Base-by-base conservation (phyloP, 805 yeast genomes). In the Danielia oregonensis region DNA sequence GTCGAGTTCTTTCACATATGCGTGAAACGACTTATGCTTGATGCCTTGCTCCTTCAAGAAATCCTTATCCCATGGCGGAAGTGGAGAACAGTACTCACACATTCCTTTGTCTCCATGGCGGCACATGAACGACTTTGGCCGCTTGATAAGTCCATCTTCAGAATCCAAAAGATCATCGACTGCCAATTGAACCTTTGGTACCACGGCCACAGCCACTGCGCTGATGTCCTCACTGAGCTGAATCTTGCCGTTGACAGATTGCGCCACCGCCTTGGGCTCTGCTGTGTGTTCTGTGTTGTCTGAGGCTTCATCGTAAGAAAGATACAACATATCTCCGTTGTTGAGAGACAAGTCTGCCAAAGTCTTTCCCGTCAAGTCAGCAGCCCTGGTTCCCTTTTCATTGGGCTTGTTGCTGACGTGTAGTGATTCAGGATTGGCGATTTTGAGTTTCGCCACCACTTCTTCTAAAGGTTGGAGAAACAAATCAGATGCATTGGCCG, bases 41-140 rank as follows among this genome's bases (percentile, higher is more conserved):
- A 91, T 86, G 24, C 76, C 79, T 42, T 88, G 69, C 42, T 79
- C 82, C 31, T 75, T 75, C 44, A 80, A 81, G 55, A 88, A 91
- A 15, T 71, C 76, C 43, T 72, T 72, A 57, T 93, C 96, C 86
- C 91, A 93, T 2, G 98, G 97, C 23, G 96, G 96, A 33, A 93
- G 63, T 0, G 97, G 96, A 22, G 94, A 79, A 57, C 97, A 93
- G 55, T 88, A 87, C 53, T 93, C 98, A 59, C 98, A 93, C 97
- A 93, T 93, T 2, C 97, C 99, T 49, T 82, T 82, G 24, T 81
- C 91, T 3, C 91, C 84, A 56, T 93, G 98, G 40, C 81, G 76
- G 59, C 98, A 91, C 42, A 88, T 64, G 2, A 57, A 49, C 1
- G 86, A 75, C 43, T 67, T 71, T 24, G 66, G 60, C 22, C 98